These are phyloP conservation scores for Davidsoniella virescens DNA, from an alignment of 2,329 filamentous ascomycete species.

Conservation along the genomic window DNA sequence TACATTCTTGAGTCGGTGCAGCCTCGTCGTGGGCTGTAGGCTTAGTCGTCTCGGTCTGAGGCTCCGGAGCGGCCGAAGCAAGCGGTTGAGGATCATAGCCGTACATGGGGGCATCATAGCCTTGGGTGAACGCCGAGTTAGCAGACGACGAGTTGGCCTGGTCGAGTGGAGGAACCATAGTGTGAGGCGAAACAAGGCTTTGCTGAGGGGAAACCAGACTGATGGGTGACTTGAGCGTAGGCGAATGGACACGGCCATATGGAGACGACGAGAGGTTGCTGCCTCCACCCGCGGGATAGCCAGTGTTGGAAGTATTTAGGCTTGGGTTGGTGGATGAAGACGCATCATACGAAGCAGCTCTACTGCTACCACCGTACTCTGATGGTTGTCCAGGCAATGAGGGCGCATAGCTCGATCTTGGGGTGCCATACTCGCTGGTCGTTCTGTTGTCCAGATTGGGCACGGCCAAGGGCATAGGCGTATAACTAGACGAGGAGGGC, in stretches of 20 bases:
- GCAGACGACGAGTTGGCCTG: conserved; percentile 17
- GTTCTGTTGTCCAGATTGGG: background rate
- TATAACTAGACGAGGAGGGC: conserved; percentile 2
- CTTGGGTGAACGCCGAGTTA: background rate
- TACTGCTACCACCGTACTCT: conserved; percentile 1
- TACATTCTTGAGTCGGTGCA: background rate
- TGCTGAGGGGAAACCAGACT: background rate
- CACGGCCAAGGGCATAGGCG: background rate
- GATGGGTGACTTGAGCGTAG: conserved; percentile 10
- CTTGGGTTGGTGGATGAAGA: background rate
- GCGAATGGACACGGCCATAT: background rate
- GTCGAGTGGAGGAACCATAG: conserved; percentile 19
- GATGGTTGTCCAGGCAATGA: conserved; percentile 7
- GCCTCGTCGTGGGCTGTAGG: background rate
- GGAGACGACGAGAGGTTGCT: background rate
- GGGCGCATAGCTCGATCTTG: conserved; percentile 7
- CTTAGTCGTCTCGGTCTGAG: conserved; percentile 9
- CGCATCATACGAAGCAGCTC: conserved; percentile 6
- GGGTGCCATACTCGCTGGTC: conserved; percentile 4
- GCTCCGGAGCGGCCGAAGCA: conserved; percentile 15
- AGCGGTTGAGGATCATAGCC: conserved; percentile 35
- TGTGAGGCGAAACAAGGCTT: conserved; percentile 2
- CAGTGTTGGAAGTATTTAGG: no score
- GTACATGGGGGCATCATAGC: conserved; percentile 24
- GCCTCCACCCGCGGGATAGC: background rate